Conservation (phyloP, 2,329 filamentous ascomycete species). For the Podosphaera xanthii region DNA sequence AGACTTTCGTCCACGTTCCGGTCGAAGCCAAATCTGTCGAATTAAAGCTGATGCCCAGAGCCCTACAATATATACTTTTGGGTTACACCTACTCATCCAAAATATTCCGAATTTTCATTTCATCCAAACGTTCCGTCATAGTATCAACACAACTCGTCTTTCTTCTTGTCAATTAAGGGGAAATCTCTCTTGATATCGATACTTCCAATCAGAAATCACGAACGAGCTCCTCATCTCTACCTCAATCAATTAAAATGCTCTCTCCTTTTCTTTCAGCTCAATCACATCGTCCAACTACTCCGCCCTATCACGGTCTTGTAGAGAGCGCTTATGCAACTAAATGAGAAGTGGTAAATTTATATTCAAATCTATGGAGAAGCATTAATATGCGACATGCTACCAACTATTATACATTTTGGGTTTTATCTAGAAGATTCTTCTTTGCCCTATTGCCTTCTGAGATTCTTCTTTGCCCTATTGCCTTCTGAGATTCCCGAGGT, state of each 20-base stretch:
- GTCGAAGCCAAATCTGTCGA: not conserved
- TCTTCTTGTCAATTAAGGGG: not conserved
- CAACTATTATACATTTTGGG: too few species aligned
- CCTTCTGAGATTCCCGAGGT: not conserved
- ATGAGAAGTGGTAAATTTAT: too few species aligned
- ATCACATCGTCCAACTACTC: too few species aligned
- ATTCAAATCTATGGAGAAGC: too few species aligned
- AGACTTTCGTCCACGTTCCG: not conserved
- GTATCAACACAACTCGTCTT: not conserved
- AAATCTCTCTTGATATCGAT: not conserved
- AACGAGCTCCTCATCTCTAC: too few species aligned
- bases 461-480: not conserved
- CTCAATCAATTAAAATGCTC: not conserved
- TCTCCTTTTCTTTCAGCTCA: not conserved
- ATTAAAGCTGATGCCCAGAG: not conserved
- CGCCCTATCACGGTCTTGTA: too few species aligned
- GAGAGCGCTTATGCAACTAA: too few species aligned
- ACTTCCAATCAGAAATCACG: not conserved
- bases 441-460: not conserved
- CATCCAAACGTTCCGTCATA: not conserved
- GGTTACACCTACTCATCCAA: not conserved
- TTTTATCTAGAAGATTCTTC: too few species aligned
- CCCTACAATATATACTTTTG: not conserved
- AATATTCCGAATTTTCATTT: not conserved
- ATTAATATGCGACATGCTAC: too few species aligned